Conservation (phyloP, 2,329 filamentous ascomycete genomes). For the Aspergillus terreus region DNA sequence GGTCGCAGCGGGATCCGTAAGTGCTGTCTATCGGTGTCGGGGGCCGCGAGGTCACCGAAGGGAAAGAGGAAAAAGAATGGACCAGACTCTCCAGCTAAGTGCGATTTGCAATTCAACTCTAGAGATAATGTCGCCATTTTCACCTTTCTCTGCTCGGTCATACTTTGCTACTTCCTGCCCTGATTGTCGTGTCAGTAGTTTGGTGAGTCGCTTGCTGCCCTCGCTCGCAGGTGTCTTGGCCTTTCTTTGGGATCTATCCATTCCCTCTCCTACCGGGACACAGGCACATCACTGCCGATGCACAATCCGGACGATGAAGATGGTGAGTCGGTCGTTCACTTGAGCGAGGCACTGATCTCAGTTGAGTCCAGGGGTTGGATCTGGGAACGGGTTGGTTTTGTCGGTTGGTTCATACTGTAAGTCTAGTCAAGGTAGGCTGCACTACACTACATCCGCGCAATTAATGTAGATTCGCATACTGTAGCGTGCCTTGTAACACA, state of each 20-base stretch:
- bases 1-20: background rate
- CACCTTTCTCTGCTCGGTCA: slow-evolving; percentile 17
- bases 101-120: slow-evolving; percentile 31
- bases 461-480: background rate
- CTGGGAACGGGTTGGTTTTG: background rate
- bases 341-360: background rate
- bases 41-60: slow-evolving; percentile 3
- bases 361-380: background rate
- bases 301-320: background rate
- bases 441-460: slow-evolving; percentile 2
- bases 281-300: background rate
- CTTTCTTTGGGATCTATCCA: background rate
- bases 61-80: slow-evolving; percentile 8
- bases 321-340: slow-evolving; percentile 1
- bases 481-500: too few relatives aligned
- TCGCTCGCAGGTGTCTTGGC: background rate
- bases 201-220: slow-evolving; percentile 13
- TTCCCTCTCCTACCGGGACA: background rate
- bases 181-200: slow-evolving; percentile 33
- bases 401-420: slow-evolving; percentile 5
- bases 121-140: slow-evolving; percentile 22
- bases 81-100: slow-evolving; percentile 36
- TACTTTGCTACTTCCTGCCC: slow-evolving; percentile 25
- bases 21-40: background rate
- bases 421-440: slow-evolving; percentile 11